phyloP scores from a whole-genome alignment of 805 yeast genomes.

The Candida endomychidarum region DNA sequence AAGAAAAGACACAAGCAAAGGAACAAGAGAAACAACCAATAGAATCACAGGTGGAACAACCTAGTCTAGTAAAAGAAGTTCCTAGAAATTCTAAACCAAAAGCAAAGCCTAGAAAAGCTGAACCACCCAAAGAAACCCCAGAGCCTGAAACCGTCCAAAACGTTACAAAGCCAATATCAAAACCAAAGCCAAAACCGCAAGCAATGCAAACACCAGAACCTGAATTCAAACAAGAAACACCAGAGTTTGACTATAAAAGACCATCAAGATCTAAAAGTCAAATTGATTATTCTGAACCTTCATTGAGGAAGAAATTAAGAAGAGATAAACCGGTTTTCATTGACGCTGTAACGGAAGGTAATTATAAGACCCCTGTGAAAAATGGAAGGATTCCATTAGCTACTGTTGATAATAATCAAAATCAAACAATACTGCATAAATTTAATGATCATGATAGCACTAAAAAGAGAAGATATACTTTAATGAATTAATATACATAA shows the following conservation, averaged over 20 bases:
- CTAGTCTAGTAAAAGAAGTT: too few relatives aligned
- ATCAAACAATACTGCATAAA: neutral
- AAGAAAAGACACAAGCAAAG: neutral
- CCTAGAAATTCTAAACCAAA: too few relatives aligned
- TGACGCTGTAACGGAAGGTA: conserved; percentile 54
- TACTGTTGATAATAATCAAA: conserved; percentile 9
- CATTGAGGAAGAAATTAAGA: conserved; percentile 67
- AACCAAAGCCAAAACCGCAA: too few relatives aligned
- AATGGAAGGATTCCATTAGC: conserved; percentile 11
- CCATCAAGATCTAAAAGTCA: conserved; percentile 48
- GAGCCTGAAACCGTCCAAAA: neutral
- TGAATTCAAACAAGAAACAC: neutral
- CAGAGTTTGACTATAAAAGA: neutral
- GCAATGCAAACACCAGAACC: neutral
- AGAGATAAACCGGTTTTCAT: conserved; percentile 58
- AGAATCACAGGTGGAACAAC: too few relatives aligned
- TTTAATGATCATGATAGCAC: conserved; percentile 1
- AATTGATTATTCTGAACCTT: conserved; percentile 67
- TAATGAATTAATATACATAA: conserved; percentile 10
- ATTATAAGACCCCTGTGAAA: conserved; percentile 15
- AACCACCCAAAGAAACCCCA: neutral
- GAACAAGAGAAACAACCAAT: neutral
- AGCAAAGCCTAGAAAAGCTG: too few relatives aligned
- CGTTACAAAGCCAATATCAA: too few relatives aligned
- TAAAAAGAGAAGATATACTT: conserved; percentile 4